A percentile compares a stretch with the other conserved stretches of the same genome.
Evolutionary conservation across 179 eudicot species (phyloP).

Genomic region (Actinidia chinensis): DNA sequence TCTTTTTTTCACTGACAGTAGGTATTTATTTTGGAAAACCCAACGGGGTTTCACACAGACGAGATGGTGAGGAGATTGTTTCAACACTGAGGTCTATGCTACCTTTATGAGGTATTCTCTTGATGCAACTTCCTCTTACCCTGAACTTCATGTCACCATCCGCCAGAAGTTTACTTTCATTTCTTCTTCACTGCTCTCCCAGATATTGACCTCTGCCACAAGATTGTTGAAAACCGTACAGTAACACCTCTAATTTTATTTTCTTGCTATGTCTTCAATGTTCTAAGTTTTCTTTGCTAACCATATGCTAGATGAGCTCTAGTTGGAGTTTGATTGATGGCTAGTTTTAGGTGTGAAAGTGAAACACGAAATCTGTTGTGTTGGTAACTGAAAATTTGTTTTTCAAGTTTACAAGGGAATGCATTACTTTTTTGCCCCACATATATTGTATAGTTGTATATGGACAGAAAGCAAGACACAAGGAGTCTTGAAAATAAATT

Average conservation of each 20-base stretch:
- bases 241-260: no score
- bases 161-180: no score
- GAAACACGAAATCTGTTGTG: background rate
- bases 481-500: background rate
- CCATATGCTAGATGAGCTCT: no score
- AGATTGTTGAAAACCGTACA: no score
- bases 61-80: slow-evolving; percentile 85
- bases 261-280: no score
- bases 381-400: background rate
- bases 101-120: slow-evolving; percentile 66
- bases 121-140: background rate
- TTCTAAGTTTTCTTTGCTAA: no score
- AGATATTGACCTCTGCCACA: no score
- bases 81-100: slow-evolving; percentile 89
- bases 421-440: background rate
- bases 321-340: background rate
- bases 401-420: background rate
- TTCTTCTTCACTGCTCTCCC: no score
- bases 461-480: background rate
- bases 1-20: slow-evolving; percentile 19
- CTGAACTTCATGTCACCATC: background rate
- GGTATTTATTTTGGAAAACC: slow-evolving; percentile 97
- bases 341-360: background rate
- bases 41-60: slow-evolving; percentile 77
- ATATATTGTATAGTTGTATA: background rate